phyloP scores from a whole-genome alignment of 1,284 basidiomycete genomes.

The Fomitopsis pinicola region DNA sequence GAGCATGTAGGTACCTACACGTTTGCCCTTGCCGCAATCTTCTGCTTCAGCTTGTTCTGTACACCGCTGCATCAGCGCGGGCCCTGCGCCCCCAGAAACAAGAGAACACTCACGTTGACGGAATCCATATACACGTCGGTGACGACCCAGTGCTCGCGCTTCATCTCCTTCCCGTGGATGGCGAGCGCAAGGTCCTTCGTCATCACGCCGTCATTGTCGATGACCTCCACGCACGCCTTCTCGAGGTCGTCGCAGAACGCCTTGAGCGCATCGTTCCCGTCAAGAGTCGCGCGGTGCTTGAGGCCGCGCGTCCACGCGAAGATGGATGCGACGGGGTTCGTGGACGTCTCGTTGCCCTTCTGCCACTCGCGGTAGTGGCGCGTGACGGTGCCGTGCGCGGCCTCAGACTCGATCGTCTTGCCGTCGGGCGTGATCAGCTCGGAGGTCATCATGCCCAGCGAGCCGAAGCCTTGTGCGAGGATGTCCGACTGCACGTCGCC shows the following conservation, averaged over 20 bases:
- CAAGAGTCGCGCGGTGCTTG: constrained; percentile 90
- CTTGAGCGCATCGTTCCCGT: constrained; percentile 75
- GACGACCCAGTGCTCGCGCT: constrained; percentile 90
- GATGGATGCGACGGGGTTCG: constrained; percentile 98
- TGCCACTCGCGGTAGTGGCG: constrained; percentile 97
- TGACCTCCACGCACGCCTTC: constrained; percentile 85
- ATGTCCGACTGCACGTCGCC: constrained; percentile 93
- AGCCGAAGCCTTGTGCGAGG: constrained; percentile 92
- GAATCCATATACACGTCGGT: constrained; percentile 91
- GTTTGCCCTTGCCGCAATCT: constrained; percentile 31
- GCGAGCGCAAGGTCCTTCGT: constrained; percentile 96
- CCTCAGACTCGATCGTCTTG: constrained; percentile 86
- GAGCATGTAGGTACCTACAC: background rate
- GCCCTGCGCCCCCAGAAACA: background rate
- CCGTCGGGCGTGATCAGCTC: constrained; percentile 98
- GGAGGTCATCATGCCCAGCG: constrained; percentile 96
- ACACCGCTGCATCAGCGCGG: background rate
- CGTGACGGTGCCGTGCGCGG: constrained; percentile 92
- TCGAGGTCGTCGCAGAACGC: constrained; percentile 84
- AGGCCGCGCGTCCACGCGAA: constrained; percentile 98
- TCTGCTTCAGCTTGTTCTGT: constrained; percentile 55
- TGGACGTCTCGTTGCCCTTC: constrained; percentile 94
- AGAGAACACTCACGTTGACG: constrained; percentile 59
- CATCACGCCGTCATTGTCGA: constrained; percentile 89
- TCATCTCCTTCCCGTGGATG: constrained; percentile 91